These are phyloP conservation scores for Mycena chlorophos DNA, from an alignment of 768 basidiomycete species.

Conservation along the genomic window DNA sequence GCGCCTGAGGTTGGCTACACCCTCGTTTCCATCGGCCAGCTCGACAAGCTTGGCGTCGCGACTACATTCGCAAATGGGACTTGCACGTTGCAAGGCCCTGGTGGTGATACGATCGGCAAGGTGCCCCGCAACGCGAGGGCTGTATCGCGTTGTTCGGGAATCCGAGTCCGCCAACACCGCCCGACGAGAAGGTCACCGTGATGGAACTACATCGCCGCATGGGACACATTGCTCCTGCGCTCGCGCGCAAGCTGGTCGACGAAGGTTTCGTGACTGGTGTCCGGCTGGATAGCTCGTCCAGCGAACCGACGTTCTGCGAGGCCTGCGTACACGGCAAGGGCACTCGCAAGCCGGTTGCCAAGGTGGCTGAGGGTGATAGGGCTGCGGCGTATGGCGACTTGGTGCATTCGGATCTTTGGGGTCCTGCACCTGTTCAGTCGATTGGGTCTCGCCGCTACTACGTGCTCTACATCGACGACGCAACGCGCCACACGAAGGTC, in stretches of 20 bases:
- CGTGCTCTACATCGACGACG: slow-evolving; percentile 1
- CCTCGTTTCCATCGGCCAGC: slow-evolving; percentile 35
- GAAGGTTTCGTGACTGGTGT: too few species aligned
- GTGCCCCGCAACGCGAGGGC: too few species aligned
- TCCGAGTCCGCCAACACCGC: too few species aligned
- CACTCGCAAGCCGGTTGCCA: slow-evolving; percentile 19
- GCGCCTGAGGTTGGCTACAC: slow-evolving; percentile 40
- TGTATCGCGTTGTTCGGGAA: too few species aligned
- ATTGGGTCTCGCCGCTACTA: neutral
- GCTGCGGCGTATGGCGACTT: slow-evolving; percentile 21
- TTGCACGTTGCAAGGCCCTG: slow-evolving; percentile 14
- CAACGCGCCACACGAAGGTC: neutral
- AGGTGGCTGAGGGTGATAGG: slow-evolving; percentile 9
- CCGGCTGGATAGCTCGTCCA: too few species aligned
- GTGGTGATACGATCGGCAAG: too few species aligned
- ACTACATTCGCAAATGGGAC: slow-evolving; percentile 27
- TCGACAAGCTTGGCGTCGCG: slow-evolving; percentile 34
- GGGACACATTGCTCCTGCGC: too few species aligned
- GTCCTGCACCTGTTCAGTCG: slow-evolving; percentile 20
- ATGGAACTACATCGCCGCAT: too few species aligned
- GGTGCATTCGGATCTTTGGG: slow-evolving; percentile 30
- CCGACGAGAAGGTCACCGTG: too few species aligned
- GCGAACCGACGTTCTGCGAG: too few species aligned
- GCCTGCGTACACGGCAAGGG: slow-evolving; percentile 26
- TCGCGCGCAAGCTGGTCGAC: too few species aligned